Evolutionary conservation across 208 protist genomes (phyloP).

Genomic region (Trypanosoma brucei): DNA sequence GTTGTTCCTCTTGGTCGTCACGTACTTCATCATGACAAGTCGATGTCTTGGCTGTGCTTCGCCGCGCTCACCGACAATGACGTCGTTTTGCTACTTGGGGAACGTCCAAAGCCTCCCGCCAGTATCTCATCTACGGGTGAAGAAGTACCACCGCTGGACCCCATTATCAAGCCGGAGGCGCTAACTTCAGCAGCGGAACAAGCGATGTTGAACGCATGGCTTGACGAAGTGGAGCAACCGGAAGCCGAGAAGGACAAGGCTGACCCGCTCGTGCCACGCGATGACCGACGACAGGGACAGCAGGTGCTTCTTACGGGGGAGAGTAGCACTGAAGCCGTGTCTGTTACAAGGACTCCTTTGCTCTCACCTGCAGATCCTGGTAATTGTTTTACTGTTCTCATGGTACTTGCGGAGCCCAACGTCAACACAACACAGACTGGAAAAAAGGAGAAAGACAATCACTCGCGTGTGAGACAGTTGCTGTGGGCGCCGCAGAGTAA

Average conservation of each 20-base stretch:
- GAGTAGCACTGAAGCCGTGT: neutral
- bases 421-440: neutral
- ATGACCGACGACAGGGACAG: neutral
- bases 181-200: constrained; percentile 1
- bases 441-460: neutral
- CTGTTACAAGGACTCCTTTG: neutral
- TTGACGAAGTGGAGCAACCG: constrained; percentile 32
- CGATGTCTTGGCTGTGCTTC: constrained; percentile 31
- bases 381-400: constrained; percentile 24
- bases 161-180: neutral
- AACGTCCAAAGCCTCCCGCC: constrained; percentile 1
- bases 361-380: constrained; percentile 13
- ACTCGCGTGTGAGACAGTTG: constrained; percentile 1
- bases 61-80: constrained; percentile 38
- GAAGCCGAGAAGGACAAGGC: neutral
- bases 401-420: constrained; percentile 13
- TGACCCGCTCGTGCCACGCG: neutral
- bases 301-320: neutral
- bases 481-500: constrained; percentile 28
- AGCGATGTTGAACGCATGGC: constrained; percentile 33
- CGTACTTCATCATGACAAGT: constrained; percentile 11
- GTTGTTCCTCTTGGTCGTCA: constrained; percentile 44
- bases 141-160: neutral
- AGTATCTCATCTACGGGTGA: neutral
- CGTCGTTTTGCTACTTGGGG: constrained; percentile 36